Conservation (phyloP, 78 protist species). For the Polysphondylium violaceum region DNA sequence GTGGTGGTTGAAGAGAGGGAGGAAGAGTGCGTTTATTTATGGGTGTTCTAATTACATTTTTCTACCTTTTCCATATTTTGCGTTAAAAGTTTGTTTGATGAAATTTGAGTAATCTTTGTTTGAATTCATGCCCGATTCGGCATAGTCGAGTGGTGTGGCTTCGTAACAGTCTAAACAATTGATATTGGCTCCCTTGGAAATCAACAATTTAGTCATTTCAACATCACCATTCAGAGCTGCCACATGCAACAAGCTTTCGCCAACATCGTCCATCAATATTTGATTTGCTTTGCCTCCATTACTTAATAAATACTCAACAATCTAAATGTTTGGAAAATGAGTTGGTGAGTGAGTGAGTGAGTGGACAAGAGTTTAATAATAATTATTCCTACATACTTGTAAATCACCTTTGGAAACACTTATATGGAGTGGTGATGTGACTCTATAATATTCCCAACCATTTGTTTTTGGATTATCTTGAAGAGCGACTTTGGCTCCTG, state of each 20-base stretch:
- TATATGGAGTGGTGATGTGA: slow-evolving; percentile 51
- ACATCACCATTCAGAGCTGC: slow-evolving; percentile 7
- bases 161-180: slow-evolving; percentile 19
- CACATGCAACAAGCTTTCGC: slow-evolving; percentile 55
- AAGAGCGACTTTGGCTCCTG: slow-evolving; percentile 22
- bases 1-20: too few species aligned
- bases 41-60: slow-evolving; percentile 26
- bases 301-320: slow-evolving; percentile 26
- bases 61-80: slow-evolving; percentile 48
- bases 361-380: too few species aligned
- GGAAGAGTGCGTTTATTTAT: too few species aligned
- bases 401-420: slow-evolving; percentile 31
- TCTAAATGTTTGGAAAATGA: neutral
- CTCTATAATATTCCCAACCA: slow-evolving; percentile 78
- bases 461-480: slow-evolving; percentile 79
- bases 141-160: slow-evolving; percentile 54
- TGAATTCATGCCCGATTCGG: slow-evolving; percentile 23
- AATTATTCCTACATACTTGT: slow-evolving; percentile 1
- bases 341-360: neutral
- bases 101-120: neutral
- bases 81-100: slow-evolving; percentile 2
- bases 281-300: slow-evolving; percentile 43
- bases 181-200: slow-evolving; percentile 28
- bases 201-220: slow-evolving; percentile 21
- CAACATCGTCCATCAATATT: slow-evolving; percentile 58